Evolutionary conservation across 257 asterid genomes (phyloP).

Genomic region (Solanum piurae): DNA sequence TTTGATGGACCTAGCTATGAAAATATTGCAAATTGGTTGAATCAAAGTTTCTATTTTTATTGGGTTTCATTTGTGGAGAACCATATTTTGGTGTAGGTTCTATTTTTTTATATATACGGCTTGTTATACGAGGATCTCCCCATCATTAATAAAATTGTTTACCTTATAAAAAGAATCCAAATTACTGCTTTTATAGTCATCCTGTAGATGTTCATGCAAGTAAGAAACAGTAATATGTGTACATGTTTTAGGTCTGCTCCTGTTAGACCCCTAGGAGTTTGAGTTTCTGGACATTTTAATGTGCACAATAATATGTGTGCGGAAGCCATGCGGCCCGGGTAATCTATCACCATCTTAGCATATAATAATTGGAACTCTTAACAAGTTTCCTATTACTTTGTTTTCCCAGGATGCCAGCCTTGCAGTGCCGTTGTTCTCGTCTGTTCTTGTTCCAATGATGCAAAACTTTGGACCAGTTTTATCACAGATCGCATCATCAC

Average conservation of each 20-base stretch:
- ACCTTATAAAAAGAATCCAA: neutral
- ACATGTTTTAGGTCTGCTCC: neutral
- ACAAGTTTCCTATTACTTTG: neutral
- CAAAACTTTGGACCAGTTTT: slow-evolving; percentile 80
- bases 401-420: slow-evolving; percentile 75
- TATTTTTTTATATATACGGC: neutral
- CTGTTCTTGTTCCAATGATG: slow-evolving; percentile 76
- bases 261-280: neutral
- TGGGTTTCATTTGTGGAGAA: neutral
- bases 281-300: neutral
- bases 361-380: neutral
- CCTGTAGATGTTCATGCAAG: neutral
- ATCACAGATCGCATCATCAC: slow-evolving; percentile 70
- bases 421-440: slow-evolving; percentile 81
- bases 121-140: neutral
- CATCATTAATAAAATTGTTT: neutral
- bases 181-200: neutral
- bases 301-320: neutral
- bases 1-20: neutral
- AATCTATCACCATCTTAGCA: neutral
- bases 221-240: neutral
- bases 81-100: neutral
- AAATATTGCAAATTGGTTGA: neutral
- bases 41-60: neutral
- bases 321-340: neutral